phyloP scores from a whole-genome alignment of 2,329 filamentous ascomycete genomes.

The Diplodia corticola region DNA sequence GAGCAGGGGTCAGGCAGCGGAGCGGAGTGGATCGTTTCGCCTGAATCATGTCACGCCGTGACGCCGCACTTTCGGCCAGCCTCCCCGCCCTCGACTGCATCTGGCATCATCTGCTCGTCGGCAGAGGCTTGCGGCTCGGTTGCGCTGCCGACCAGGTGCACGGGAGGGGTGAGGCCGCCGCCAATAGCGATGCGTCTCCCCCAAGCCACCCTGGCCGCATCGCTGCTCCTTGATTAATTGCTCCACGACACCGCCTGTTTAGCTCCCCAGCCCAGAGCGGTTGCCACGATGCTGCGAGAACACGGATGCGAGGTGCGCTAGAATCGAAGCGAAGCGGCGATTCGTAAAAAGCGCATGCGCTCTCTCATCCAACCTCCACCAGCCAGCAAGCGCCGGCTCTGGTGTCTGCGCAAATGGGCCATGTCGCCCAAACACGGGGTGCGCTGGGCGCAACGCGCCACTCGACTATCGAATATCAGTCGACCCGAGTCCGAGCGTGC shows the following conservation, averaged over 20 bases:
- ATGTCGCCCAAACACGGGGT: neutral
- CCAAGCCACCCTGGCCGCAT: neutral
- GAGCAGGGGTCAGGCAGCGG: slow-evolving; percentile 9
- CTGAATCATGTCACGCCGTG: slow-evolving; percentile 16
- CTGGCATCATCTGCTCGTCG: slow-evolving; percentile 10
- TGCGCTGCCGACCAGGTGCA: neutral
- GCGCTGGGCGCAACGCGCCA: neutral
- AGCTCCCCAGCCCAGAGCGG: neutral
- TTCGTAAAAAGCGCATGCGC: neutral
- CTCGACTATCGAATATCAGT: slow-evolving; percentile 16
- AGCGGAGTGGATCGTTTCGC: slow-evolving; percentile 11
- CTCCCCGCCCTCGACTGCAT: slow-evolving; percentile 2
- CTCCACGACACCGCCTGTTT: slow-evolving; percentile 3
- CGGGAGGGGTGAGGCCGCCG: neutral
- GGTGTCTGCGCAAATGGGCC: neutral
- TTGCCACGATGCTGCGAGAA: neutral
- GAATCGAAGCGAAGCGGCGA: neutral
- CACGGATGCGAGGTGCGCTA: neutral
- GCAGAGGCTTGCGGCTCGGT: neutral
- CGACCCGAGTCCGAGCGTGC: neutral
- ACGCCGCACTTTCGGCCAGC: neutral
- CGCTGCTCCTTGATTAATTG: neutral
- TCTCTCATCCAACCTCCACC: neutral
- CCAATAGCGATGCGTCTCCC: neutral
- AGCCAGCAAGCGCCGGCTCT: neutral